A percentile compares a stretch with the other conserved stretches of the same genome.
phyloP scores from a whole-genome alignment of 2,329 filamentous ascomycete species.

The Aspergillus texensis region DNA sequence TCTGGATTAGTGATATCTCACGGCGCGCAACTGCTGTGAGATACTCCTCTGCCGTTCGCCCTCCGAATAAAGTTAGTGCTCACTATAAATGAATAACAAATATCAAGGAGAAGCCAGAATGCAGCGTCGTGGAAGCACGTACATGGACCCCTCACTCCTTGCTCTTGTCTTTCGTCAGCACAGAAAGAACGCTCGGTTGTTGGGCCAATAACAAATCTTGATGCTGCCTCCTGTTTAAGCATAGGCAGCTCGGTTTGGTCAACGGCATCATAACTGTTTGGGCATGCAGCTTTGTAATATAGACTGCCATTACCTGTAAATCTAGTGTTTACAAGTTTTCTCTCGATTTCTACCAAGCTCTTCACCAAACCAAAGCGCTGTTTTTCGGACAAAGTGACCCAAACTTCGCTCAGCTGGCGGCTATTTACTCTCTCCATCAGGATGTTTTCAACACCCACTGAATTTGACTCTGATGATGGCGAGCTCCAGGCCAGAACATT shows the following conservation, averaged over 20 bases:
- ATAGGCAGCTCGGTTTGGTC: too few relatives aligned
- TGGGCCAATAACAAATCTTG: constrained; percentile 15
- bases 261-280: background rate
- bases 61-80: too few relatives aligned
- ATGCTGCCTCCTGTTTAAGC: too few relatives aligned
- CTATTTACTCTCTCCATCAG: too few relatives aligned
- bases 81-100: too few relatives aligned
- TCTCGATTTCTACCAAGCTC: constrained; percentile 21
- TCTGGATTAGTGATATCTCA: too few relatives aligned
- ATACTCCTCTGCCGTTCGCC: too few relatives aligned
- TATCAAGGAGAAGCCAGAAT: too few relatives aligned
- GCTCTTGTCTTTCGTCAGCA: constrained; percentile 11
- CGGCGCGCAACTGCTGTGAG: too few relatives aligned
- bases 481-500: constrained; percentile 22
- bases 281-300: constrained; percentile 18
- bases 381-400: constrained; percentile 10
- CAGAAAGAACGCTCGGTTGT: constrained; percentile 20
- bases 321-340: constrained; percentile 13
- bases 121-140: background rate
- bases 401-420: too few relatives aligned
- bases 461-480: background rate
- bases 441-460: too few relatives aligned
- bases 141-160: constrained; percentile 21
- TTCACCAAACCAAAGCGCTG: constrained; percentile 23
- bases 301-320: constrained; percentile 22